Evolutionary conservation across 768 basidiomycete species (phyloP), one percentile per base, ranked within the genome.

Genomic region (Leccinum broughii): DNA sequence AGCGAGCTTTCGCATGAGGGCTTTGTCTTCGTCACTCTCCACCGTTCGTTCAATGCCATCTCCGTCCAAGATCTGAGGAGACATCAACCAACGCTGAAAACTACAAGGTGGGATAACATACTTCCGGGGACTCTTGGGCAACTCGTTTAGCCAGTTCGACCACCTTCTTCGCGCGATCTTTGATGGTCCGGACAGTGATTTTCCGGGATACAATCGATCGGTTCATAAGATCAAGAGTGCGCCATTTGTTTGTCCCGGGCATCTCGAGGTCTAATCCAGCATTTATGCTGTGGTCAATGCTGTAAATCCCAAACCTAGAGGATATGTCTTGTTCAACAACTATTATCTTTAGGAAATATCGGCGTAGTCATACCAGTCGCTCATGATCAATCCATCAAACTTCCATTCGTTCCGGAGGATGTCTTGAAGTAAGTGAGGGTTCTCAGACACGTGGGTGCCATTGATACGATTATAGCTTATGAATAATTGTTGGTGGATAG

Each of bases 221-320:
- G 63, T 83, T 84, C 65, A 90, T 81, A 35, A 85, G 79, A 60
- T 88, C 85, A n/a, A 86, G 78, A 0, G 83, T 84, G 7, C 90
- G 81, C 90, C 89, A 90, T 63, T 90, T 89, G 73, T 87, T 86
- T 14, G 76, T 75, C 2, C 90, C 90, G 0, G 89, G 89, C 88
- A 90, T 91, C 70, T 91, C 89, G 39, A 93, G 81, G 68, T 92
- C 88, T 24, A 92, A 77, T 3, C 90, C 90, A n/a, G 89, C 88
- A 60, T 91, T 92, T 61, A 90, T 76, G 26, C 78, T 75, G 24
- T 80, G 77, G 62, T 85, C 85, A 34, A 90, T 76, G 55, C 85
- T 83, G 75, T 92, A 92, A 3, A 82, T 75, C 1, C 91, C 91
- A 59, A 88, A 89, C 87, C 87, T 88, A 56, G 22, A 52, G 8